Percentiles rank a stretch among this genome's conserved stretches.
Conservation (phyloP, 805 yeast species). For the Debaryomyces prosopidis region DNA sequence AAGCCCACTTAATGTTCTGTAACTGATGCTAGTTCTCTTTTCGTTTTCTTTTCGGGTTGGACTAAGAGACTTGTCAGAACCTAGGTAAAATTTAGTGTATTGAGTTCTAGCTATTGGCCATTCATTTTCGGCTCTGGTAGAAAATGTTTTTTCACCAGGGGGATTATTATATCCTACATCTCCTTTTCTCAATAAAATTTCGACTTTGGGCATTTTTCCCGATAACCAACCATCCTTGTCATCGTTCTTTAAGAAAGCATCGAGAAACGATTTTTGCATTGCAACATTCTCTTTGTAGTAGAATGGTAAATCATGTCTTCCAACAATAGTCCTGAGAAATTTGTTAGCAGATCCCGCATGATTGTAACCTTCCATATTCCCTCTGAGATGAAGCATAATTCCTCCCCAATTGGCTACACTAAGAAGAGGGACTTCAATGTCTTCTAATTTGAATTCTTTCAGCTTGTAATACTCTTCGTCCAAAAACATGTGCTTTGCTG, state of each 20-base stretch:
- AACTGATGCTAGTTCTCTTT: not conserved
- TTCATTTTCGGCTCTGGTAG: constrained; percentile 1
- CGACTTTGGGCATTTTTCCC: not conserved
- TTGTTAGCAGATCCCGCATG: not conserved
- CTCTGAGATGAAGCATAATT: constrained; percentile 2
- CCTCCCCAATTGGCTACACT: constrained; percentile 4
- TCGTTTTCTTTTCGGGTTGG: not conserved
- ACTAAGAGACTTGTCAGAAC: not conserved
- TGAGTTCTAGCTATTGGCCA: constrained; percentile 2
- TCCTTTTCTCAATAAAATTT: constrained; percentile 1
- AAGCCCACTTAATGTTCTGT: too few species aligned
- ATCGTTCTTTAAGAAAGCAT: constrained; percentile 1
- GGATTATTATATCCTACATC: constrained; percentile 1
- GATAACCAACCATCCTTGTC: constrained; percentile 1
- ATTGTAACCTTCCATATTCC: constrained; percentile 1
- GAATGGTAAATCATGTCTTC: constrained; percentile 2
- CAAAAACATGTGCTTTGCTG: not conserved
- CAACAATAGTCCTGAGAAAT: not conserved
- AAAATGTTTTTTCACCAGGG: not conserved
- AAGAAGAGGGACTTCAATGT: not conserved
- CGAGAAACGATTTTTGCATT: constrained; percentile 1
- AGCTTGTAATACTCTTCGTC: constrained; percentile 1
- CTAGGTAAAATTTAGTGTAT: not conserved
- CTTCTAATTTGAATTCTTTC: constrained; percentile 1
- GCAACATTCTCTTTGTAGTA: constrained; percentile 1